A percentile compares a stretch with the other conserved stretches of the same genome.
Evolutionary conservation across 2,329 filamentous ascomycete genomes (phyloP).

Genomic region (Leptoxyphium fumago): DNA sequence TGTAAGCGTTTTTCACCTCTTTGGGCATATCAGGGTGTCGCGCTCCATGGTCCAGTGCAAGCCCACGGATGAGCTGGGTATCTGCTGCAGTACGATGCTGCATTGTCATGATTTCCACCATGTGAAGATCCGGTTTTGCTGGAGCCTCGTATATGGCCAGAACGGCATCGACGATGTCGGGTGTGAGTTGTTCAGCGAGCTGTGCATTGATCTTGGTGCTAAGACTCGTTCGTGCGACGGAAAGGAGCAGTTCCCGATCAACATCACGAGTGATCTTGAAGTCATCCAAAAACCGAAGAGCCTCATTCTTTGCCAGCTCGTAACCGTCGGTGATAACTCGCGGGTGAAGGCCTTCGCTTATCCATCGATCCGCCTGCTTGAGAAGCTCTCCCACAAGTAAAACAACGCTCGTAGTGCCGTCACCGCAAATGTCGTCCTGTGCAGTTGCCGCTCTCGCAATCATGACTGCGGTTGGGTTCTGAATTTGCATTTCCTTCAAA

Average conservation of each 20-base stretch:
- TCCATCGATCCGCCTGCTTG: constrained; percentile 94
- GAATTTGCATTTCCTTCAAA: constrained; percentile 71
- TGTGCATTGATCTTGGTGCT: constrained; percentile 87
- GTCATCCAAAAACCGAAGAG: constrained; percentile 82
- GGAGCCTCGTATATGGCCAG: constrained; percentile 83
- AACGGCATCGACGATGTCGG: constrained; percentile 91
- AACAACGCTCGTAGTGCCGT: constrained; percentile 94
- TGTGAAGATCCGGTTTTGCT: constrained; percentile 90
- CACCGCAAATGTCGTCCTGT: constrained; percentile 95
- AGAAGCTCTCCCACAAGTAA: constrained; percentile 88
- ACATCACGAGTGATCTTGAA: constrained; percentile 85
- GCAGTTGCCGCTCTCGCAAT: constrained; percentile 76
- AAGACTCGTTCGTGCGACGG: constrained; percentile 83
- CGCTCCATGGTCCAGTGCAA: constrained; percentile 88
- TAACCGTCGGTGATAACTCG: constrained; percentile 95
- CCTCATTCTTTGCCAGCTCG: constrained; percentile 87
- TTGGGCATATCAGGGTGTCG: constrained; percentile 98
- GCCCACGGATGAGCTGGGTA: constrained; percentile 84
- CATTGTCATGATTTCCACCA: constrained; percentile 99
- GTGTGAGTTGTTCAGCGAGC: constrained; percentile 80
- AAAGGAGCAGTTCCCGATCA: constrained; percentile 85
- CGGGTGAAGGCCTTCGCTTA: constrained; percentile 91
- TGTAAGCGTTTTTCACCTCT: constrained; percentile 85
- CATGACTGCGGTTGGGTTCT: constrained; percentile 89
- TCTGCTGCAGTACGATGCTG: constrained; percentile 93